Percentiles rank a stretch among this genome's conserved stretches.
Evolutionary conservation across 176 grass and related monocot species (phyloP).

Genomic region (Zizania latifolia): DNA sequence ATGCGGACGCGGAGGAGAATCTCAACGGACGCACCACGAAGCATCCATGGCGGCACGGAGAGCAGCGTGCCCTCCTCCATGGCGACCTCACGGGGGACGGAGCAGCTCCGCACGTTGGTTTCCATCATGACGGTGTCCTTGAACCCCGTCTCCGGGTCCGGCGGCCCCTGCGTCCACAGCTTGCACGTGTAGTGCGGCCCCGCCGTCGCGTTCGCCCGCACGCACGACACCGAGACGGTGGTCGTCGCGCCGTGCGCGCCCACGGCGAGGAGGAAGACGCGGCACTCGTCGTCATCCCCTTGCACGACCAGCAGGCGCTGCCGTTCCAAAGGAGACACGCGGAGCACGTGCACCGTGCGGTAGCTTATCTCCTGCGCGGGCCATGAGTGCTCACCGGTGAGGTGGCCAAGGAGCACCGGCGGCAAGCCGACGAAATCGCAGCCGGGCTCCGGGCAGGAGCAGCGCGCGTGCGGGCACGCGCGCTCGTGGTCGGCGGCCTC

Average conservation of each 20-base stretch:
- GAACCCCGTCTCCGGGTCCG: background rate
- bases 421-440: background rate
- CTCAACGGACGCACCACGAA: background rate
- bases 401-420: background rate
- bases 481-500: background rate
- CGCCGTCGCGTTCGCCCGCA: background rate
- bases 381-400: background rate
- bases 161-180: conserved; percentile 8
- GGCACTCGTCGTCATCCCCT: background rate
- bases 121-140: conserved; percentile 13
- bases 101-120: conserved; percentile 9
- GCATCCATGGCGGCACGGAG: background rate
- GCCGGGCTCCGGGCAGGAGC: conserved; percentile 10
- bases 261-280: conserved; percentile 21
- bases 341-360: background rate
- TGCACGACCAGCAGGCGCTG: background rate
- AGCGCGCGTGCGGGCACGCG: background rate
- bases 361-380: background rate
- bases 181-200: conserved; percentile 20
- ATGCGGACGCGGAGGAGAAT: conserved; percentile 20
- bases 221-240: conserved; percentile 17
- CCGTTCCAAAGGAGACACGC: background rate
- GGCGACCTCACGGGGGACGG: background rate
- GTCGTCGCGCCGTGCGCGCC: background rate
- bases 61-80: background rate